Percentiles rank a stretch among this genome's conserved stretches.
Evolutionary conservation across 192 early-diverging fungal genomes (phyloP).

Genomic region (Coemansia sp.): DNA sequence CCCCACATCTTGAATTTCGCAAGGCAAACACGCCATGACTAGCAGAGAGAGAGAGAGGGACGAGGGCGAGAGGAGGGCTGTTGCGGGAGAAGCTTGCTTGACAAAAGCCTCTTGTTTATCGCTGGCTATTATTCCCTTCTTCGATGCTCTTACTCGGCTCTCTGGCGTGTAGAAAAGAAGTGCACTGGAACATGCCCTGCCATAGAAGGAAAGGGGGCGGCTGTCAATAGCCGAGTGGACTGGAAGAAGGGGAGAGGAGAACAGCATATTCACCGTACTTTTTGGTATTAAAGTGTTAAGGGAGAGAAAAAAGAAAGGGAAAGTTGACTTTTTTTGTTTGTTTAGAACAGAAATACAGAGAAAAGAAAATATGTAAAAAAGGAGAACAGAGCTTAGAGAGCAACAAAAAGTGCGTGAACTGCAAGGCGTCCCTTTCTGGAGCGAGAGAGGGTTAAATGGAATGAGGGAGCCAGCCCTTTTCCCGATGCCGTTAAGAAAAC

Average conservation of each 20-base stretch:
- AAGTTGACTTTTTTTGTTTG: not conserved
- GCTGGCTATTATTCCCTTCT: too few relatives aligned
- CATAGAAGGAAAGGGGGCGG: too few relatives aligned
- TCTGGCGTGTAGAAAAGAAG: too few relatives aligned
- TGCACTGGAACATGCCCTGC: too few relatives aligned
- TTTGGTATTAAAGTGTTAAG: not conserved
- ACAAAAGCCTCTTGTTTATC: not conserved
- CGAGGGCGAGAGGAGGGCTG: not conserved
- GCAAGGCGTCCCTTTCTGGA: constrained; percentile 8
- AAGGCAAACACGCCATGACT: not conserved
- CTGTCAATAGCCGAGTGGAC: too few relatives aligned
- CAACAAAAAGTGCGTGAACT: not conserved
- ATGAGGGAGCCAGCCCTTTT: not conserved
- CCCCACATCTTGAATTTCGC: constrained; percentile 7
- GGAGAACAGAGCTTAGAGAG: constrained; percentile 8
- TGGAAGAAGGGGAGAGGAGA: not conserved
- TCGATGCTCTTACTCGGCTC: too few relatives aligned
- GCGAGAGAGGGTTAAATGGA: not conserved
- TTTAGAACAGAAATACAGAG: constrained; percentile 11
- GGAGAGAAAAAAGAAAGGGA: not conserved
- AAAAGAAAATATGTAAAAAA: constrained; percentile 10
- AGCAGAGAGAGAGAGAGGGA: too few relatives aligned
- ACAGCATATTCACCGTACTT: constrained; percentile 5
- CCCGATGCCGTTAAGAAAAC: not conserved
- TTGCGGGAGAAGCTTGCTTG: not conserved